These are phyloP conservation scores for Botryotinia narcissicola DNA, from an alignment of 2,329 filamentous ascomycete species.

Conservation along the genomic window DNA sequence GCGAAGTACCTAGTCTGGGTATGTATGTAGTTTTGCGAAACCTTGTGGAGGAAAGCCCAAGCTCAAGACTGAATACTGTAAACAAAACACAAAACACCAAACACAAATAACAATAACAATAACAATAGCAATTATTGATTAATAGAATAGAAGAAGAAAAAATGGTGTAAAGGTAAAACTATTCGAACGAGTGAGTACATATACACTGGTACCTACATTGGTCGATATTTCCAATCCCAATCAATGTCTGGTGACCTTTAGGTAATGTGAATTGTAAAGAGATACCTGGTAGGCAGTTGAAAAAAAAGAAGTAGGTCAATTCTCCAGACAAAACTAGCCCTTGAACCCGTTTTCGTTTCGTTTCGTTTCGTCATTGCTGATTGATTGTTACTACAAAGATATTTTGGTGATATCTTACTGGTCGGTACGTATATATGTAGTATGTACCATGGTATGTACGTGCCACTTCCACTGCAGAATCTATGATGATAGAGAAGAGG, in stretches of 20 bases:
- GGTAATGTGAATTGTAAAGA: not conserved
- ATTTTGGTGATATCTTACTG: not conserved
- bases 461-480: not conserved
- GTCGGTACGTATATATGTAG: not conserved
- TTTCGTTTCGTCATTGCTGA: constrained; percentile 1
- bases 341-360: not conserved
- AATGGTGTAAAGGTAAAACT: not conserved
- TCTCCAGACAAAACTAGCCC: not conserved
- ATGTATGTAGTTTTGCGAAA: not conserved
- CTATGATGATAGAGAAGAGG: not conserved
- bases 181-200: not conserved
- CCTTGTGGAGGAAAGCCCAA: not conserved
- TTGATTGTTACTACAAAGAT: not conserved
- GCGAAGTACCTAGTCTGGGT: not conserved
- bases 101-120: no score
- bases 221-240: not conserved
- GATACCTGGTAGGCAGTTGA: not conserved
- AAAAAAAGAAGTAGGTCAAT: not conserved
- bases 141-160: not conserved
- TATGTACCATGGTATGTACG: not conserved
- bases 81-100: not conserved
- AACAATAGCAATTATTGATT: not conserved
- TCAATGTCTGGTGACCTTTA: not conserved
- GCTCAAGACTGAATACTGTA: not conserved
- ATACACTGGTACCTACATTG: not conserved